Base-by-base conservation (phyloP, 2,329 filamentous ascomycete species). In the Claviceps pusilla region DNA sequence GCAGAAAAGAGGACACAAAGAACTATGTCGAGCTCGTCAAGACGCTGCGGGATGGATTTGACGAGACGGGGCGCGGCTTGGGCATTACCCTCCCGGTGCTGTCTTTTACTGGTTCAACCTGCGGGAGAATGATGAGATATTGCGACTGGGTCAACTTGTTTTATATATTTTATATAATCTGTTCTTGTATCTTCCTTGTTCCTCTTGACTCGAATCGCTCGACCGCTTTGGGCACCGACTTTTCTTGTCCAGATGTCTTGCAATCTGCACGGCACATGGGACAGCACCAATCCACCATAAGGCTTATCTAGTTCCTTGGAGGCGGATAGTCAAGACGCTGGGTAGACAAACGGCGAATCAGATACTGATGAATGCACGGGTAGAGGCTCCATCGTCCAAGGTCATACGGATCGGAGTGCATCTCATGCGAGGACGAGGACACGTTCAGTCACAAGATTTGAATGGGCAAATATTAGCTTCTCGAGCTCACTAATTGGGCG, bases 261-360 rank as follows among this genome's bases (percentile, higher is more conserved):
- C 42, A 71, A 75, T 54, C 57, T 68, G 0, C 65, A 76, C 55
- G 73, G 74, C 0, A 54, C 62, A 0, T 75, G 69, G 71, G 72
- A 74, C 55, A 12, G 50, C 0, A 28, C 58, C 0, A 65, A 67
- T 57, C 68, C 53, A 0, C 67, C 65, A 14, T 47, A 47, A 47
- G 45, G 7, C 28, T 47, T n/a, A 28, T 16, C 3, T n/a, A 4
- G 0, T 29, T 31, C 0, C 19, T 19, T 19, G 19, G 19, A 19
- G 19, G 19, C 19, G 19, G 19, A 19, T 19, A 19, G 19, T 19
- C 19, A 19, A 19, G 19, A 19, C 19, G 19, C 19, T 29, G 2
- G 45, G 1, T 33, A 2, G 14, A 47, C 14, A 12, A 16, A 12
- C 24, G 19, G 11, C 19, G 19, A 46, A 14, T 4, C 19, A 12